Evolutionary conservation across 2,329 filamentous ascomycete genomes (phyloP).

Genomic region (Byssothecium circinans): DNA sequence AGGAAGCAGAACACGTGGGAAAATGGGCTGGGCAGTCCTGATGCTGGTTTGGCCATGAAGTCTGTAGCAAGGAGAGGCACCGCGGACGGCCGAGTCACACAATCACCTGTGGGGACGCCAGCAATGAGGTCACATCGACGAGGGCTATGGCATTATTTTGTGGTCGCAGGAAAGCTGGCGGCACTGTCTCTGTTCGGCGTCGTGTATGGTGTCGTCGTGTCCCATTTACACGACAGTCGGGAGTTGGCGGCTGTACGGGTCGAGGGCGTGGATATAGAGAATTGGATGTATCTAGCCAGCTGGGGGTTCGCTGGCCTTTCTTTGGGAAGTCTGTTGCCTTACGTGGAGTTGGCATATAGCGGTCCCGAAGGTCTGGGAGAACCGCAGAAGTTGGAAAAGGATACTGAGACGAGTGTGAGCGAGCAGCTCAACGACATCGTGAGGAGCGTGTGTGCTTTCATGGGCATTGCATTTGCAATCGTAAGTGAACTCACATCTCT

Average conservation of each 20-base stretch:
- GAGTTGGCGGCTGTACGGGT: conserved; percentile 65
- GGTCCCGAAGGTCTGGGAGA: conserved; percentile 36
- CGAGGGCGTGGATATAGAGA: conserved; percentile 56
- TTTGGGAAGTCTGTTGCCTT: conserved; percentile 79
- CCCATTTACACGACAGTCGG: conserved; percentile 73
- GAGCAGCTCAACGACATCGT: conserved; percentile 77
- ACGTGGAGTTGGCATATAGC: conserved; percentile 78
- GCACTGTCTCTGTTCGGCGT: conserved; percentile 79
- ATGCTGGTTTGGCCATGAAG: conserved; percentile 30
- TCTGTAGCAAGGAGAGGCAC: conserved; percentile 15
- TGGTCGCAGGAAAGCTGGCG: conserved; percentile 59
- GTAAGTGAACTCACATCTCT: conserved; percentile 56
- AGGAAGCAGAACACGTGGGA: conserved; percentile 16
- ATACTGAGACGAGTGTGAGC: conserved; percentile 41
- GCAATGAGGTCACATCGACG: conserved; percentile 13
- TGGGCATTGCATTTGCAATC: conserved; percentile 78
- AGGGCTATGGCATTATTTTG: conserved; percentile 48
- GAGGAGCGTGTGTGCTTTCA: conserved; percentile 69
- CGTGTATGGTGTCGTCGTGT: conserved; percentile 79
- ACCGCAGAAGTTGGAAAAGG: conserved; percentile 3
- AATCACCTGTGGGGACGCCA: conserved; percentile 7
- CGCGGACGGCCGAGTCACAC: conserved; percentile 4
- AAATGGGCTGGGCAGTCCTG: conserved; percentile 28
- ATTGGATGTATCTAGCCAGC: conserved; percentile 70
- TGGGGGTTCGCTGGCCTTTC: conserved; percentile 82